Conservation (phyloP, 2,329 filamentous ascomycete species). For the Aspergillus sergii region DNA sequence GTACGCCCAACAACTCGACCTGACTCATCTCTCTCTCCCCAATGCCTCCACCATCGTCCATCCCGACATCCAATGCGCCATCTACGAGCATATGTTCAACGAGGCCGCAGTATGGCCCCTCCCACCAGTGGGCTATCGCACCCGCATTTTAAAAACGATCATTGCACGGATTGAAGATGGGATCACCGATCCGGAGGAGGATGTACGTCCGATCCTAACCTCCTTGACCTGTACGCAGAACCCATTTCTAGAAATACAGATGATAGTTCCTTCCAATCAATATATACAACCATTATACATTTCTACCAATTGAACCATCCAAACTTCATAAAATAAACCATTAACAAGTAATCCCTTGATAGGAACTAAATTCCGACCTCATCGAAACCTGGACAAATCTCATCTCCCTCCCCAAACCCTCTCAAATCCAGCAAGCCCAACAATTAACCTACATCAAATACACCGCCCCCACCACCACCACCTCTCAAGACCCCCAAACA, state of each 20-base stretch:
- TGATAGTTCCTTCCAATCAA: neutral
- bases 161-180: conserved; percentile 70
- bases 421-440: conserved; percentile 68
- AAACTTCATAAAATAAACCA: neutral
- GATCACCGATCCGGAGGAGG: conserved; percentile 79
- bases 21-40: conserved; percentile 65
- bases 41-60: conserved; percentile 59
- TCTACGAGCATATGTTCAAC: conserved; percentile 70
- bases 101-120: conserved; percentile 56
- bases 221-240: conserved; percentile 34
- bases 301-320: neutral
- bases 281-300: neutral
- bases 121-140: conserved; percentile 70
- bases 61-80: conserved; percentile 63
- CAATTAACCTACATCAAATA: conserved; percentile 77
- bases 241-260: conserved; percentile 6
- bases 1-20: conserved; percentile 75
- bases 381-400: conserved; percentile 69
- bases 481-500: conserved; percentile 13
- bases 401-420: conserved; percentile 64
- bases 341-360: conserved; percentile 15
- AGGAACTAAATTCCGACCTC: conserved; percentile 84
- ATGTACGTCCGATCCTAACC: conserved; percentile 57
- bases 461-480: conserved; percentile 36
- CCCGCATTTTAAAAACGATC: conserved; percentile 73